Evolutionary conservation across 1,139 yeast genomes (phyloP).

Genomic region (Eremothecium cymbalariae): DNA sequence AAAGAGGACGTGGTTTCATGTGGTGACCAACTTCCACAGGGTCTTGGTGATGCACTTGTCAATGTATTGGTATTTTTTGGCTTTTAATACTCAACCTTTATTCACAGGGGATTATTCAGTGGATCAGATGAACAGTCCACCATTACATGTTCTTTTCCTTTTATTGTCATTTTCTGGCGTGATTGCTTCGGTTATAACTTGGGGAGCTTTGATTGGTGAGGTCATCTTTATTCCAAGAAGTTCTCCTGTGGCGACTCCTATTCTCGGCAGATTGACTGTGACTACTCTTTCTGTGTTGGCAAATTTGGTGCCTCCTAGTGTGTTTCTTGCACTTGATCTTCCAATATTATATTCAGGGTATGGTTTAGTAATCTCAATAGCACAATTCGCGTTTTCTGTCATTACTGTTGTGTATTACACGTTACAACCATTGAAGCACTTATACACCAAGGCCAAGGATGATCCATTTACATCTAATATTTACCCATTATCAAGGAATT

Average conservation of each 20-base stretch:
- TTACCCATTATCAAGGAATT: conserved; percentile 2
- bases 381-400: conserved; percentile 41
- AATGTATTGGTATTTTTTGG: conserved; percentile 52
- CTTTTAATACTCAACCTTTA: conserved; percentile 46
- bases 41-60: conserved; percentile 56
- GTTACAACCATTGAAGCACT: conserved; percentile 39
- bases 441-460: conserved; percentile 32
- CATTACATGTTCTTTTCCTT: conserved; percentile 39
- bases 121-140: conserved; percentile 40
- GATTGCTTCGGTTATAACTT: conserved; percentile 39
- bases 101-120: conserved; percentile 42
- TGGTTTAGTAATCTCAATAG: conserved; percentile 36
- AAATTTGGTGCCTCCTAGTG: conserved; percentile 3
- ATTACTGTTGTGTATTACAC: conserved; percentile 40
- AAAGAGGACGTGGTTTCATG: conserved; percentile 53
- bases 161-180: conserved; percentile 47
- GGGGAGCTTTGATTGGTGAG: conserved; percentile 41
- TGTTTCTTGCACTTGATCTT: neutral
- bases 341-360: conserved; percentile 16
- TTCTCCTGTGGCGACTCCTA: conserved; percentile 42
- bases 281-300: conserved; percentile 8
- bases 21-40: conserved; percentile 48
- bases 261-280: conserved; percentile 36
- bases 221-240: conserved; percentile 44
- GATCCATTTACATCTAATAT: conserved; percentile 17